Evolutionary conservation across 176 grass and related monocot genomes (phyloP).

Genomic region (Hordeum marinum): DNA sequence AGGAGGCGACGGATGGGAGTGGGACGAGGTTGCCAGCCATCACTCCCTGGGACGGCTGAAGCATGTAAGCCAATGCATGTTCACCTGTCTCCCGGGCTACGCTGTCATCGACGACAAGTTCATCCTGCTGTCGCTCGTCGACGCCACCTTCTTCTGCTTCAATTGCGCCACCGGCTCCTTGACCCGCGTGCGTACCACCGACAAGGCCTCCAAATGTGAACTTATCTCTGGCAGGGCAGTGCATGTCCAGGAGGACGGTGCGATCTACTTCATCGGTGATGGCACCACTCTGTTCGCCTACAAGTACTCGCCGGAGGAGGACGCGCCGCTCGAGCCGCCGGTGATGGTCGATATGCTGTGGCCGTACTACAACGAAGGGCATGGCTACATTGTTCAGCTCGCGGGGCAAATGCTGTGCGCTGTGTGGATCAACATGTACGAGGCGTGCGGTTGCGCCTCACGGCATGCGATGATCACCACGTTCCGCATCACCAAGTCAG

Average conservation of each 20-base stretch:
- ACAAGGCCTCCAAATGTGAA: background rate
- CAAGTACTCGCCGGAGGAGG: background rate
- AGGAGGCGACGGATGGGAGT: background rate
- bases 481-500: background rate
- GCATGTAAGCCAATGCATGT: background rate
- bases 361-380: background rate
- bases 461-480: background rate
- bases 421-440: background rate
- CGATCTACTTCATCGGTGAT: background rate
- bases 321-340: background rate
- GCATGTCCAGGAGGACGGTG: background rate
- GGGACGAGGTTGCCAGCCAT: background rate
- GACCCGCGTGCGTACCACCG: background rate
- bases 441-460: background rate
- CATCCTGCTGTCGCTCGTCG: background rate
- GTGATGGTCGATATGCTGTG: background rate
- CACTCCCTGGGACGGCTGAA: background rate
- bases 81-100: background rate
- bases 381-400: background rate
- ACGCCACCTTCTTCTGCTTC: background rate
- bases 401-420: background rate
- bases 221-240: background rate
- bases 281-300: background rate
- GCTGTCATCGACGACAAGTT: background rate
- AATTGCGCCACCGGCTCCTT: background rate